Evolutionary conservation across 2,329 filamentous ascomycete genomes (phyloP).

Genomic region (Beauveria varroae): DNA sequence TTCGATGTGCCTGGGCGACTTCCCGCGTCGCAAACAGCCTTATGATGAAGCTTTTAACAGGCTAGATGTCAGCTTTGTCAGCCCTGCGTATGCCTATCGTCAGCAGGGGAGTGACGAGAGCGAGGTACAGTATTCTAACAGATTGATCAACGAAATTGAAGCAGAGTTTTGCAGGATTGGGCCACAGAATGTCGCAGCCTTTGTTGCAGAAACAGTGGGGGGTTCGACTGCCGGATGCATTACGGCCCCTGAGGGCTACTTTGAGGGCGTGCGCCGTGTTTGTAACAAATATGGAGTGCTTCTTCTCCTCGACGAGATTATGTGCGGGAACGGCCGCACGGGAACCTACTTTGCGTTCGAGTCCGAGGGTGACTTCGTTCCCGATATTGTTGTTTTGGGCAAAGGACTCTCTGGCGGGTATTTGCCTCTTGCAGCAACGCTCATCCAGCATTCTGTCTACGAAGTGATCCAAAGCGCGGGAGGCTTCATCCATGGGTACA

Average conservation of each 20-base stretch:
- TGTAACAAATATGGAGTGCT: slow-evolving; percentile 66
- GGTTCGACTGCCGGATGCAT: slow-evolving; percentile 62
- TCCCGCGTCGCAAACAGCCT: neutral
- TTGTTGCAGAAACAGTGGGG: slow-evolving; percentile 65
- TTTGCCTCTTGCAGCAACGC: neutral
- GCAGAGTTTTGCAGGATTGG: slow-evolving; percentile 56
- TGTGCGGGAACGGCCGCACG: slow-evolving; percentile 57
- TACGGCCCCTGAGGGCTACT: slow-evolving; percentile 58
- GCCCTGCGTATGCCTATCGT: slow-evolving; percentile 4
- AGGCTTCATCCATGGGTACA: neutral
- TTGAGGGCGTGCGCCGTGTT: slow-evolving; percentile 57
- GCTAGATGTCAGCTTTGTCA: slow-evolving; percentile 2
- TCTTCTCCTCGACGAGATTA: slow-evolving; percentile 65
- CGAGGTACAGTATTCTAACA: slow-evolving; percentile 40
- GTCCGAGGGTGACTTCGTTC: slow-evolving; percentile 42
- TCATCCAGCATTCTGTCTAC: neutral
- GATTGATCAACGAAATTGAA: slow-evolving; percentile 59
- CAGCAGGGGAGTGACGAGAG: slow-evolving; percentile 16
- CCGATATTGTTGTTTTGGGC: slow-evolving; percentile 42
- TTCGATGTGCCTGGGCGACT: slow-evolving; percentile 23
- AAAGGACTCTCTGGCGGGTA: slow-evolving; percentile 1
- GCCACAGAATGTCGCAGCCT: slow-evolving; percentile 58
- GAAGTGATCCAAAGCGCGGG: neutral
- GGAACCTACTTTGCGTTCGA: slow-evolving; percentile 57
- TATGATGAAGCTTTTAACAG: neutral